phyloP scores from a whole-genome alignment of 1,284 basidiomycete species.

The Polyporus tsugae region DNA sequence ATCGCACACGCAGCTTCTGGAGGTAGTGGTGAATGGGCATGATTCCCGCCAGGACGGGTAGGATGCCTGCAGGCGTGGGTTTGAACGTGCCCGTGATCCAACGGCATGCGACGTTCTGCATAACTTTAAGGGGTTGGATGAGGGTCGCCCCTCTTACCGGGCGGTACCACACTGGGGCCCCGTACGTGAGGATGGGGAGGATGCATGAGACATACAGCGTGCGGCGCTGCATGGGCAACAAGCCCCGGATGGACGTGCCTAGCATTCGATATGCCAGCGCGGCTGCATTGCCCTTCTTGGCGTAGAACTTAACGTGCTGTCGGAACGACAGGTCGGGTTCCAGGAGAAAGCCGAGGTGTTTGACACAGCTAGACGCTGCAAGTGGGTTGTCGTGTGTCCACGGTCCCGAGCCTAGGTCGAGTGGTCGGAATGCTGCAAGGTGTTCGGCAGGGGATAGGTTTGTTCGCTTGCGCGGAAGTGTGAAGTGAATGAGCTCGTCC shows the following conservation, averaged over 20 bases:
- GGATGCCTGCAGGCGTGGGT: conserved; percentile 21
- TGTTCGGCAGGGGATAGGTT: too few relatives aligned
- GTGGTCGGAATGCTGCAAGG: neutral
- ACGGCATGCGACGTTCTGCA: conserved; percentile 21
- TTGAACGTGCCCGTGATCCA: conserved; percentile 33
- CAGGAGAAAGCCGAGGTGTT: neutral
- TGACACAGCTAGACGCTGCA: accelerated
- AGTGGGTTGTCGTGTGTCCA: neutral
- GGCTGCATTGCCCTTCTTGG: conserved; percentile 20
- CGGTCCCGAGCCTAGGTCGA: neutral
- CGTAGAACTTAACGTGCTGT: neutral
- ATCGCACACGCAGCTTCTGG: neutral
- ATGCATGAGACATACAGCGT: neutral
- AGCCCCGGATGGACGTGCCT: conserved; percentile 46
- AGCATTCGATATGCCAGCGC: conserved; percentile 43
- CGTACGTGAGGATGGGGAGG: conserved; percentile 1
- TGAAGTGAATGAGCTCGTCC: neutral
- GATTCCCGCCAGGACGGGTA: neutral
- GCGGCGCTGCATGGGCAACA: conserved; percentile 39
- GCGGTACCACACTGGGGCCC: conserved; percentile 11
- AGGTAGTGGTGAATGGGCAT: neutral
- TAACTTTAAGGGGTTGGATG: conserved; percentile 12
- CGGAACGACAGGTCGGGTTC: neutral
- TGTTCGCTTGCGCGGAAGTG: too few relatives aligned
- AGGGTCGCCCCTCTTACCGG: conserved; percentile 17